A percentile compares a stretch with the other conserved stretches of the same genome.
Evolutionary conservation across 2,329 filamentous ascomycete genomes (phyloP).

Genomic region (Aspergillus fischeri): DNA sequence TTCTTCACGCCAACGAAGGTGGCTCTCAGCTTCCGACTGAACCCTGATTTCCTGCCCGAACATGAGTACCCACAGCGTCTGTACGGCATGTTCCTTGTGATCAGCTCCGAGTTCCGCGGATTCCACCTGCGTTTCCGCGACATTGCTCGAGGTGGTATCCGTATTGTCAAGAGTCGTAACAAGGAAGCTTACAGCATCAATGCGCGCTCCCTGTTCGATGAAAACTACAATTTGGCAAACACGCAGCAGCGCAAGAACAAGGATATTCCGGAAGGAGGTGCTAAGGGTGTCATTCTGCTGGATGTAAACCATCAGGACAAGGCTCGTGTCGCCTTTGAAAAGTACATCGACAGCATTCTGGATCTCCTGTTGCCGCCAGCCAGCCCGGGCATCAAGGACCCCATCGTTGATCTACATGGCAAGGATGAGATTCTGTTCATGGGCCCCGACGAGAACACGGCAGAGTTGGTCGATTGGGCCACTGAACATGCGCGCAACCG

Average conservation of each 20-base stretch:
- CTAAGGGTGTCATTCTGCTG: constrained; percentile 94
- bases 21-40: constrained; percentile 89
- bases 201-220: constrained; percentile 91
- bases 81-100: constrained; percentile 98
- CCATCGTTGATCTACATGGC: constrained; percentile 90
- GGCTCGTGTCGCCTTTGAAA: constrained; percentile 88
- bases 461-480: constrained; percentile 97
- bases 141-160: constrained; percentile 93
- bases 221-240: constrained; percentile 97
- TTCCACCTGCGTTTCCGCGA: constrained; percentile 98
- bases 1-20: constrained; percentile 98
- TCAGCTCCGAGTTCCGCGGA: constrained; percentile 91
- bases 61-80: constrained; percentile 91
- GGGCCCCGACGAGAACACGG: constrained; percentile 98
- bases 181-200: constrained; percentile 96
- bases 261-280: constrained; percentile 96
- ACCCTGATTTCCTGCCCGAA: constrained; percentile 73
- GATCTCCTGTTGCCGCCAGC: constrained; percentile 85
- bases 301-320: constrained; percentile 94
- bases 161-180: constrained; percentile 96
- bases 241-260: constrained; percentile 99
- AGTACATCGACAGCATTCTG: constrained; percentile 98
- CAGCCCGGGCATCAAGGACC: constrained; percentile 97
- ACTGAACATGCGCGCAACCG: constrained; percentile 85
- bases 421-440: constrained; percentile 97